Evolutionary conservation across 495 filamentous ascomycete species (phyloP).

Genomic region (Cenococcum geophilum): DNA sequence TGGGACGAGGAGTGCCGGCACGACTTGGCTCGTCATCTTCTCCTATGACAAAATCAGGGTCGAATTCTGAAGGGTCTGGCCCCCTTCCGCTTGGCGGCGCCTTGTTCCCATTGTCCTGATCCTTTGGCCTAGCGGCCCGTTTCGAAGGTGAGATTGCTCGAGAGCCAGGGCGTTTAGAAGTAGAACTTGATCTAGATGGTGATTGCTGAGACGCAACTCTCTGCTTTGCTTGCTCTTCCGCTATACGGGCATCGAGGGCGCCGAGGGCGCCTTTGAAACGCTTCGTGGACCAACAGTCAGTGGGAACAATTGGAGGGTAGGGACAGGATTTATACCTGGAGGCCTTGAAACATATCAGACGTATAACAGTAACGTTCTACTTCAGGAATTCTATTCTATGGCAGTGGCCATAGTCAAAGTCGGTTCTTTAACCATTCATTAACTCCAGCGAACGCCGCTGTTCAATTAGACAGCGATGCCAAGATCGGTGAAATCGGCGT

Average conservation of each 20-base stretch:
- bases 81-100: slow-evolving; percentile 45
- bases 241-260: slow-evolving; percentile 76
- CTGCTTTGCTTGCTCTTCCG: slow-evolving; percentile 82
- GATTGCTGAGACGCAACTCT: slow-evolving; percentile 46
- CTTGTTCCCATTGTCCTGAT: slow-evolving; percentile 46
- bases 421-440: neutral
- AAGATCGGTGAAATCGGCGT: neutral
- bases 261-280: slow-evolving; percentile 80
- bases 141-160: slow-evolving; percentile 50
- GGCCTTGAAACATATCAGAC: slow-evolving; percentile 26
- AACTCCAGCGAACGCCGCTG: neutral
- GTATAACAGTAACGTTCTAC: neutral
- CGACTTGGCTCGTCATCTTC: slow-evolving; percentile 61
- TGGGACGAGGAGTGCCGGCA: slow-evolving; percentile 47
- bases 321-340: slow-evolving; percentile 18
- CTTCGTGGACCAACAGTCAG: slow-evolving; percentile 41
- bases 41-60: slow-evolving; percentile 73
- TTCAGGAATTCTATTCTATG: neutral
- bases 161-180: slow-evolving; percentile 45
- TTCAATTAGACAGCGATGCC: neutral
- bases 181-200: slow-evolving; percentile 44
- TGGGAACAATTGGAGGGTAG: neutral
- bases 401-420: slow-evolving; percentile 1
- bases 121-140: slow-evolving; percentile 44
- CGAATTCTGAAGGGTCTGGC: slow-evolving; percentile 79